Evolutionary conservation across 106 monocot species (phyloP).

Genomic region (Apostasia ramifera): DNA sequence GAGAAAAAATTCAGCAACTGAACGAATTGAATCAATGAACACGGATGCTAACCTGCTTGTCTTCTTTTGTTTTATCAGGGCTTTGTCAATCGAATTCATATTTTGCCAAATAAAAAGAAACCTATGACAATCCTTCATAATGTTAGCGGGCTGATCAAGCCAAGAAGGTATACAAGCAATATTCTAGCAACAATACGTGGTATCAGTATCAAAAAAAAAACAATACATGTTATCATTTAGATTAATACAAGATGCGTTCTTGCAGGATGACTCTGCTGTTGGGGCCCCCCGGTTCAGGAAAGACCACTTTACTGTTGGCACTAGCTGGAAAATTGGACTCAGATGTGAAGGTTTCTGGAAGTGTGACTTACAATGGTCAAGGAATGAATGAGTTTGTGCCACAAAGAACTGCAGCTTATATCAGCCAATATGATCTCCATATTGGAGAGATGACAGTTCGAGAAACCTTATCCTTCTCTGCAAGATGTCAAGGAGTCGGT

Average conservation of each 20-base stretch:
- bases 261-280: background rate
- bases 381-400: slow-evolving; percentile 6
- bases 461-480: slow-evolving; percentile 7
- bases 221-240: background rate
- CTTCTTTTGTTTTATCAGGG: slow-evolving; percentile 5
- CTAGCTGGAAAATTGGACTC: slow-evolving; percentile 2
- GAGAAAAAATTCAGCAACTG: background rate
- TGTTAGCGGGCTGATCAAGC: slow-evolving; percentile 28
- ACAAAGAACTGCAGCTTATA: slow-evolving; percentile 4
- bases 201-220: background rate
- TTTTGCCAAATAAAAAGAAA: slow-evolving; percentile 17
- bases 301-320: slow-evolving; percentile 2
- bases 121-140: slow-evolving; percentile 11
- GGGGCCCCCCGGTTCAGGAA: slow-evolving; percentile 1
- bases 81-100: slow-evolving; percentile 8
- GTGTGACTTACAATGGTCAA: slow-evolving; percentile 7
- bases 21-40: background rate
- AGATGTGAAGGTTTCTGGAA: slow-evolving; percentile 8
- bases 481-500: slow-evolving; percentile 11
- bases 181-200: background rate
- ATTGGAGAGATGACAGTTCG: slow-evolving; percentile 8
- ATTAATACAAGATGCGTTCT: background rate
- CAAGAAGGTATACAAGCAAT: slow-evolving; percentile 12
- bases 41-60: background rate
- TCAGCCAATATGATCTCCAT: slow-evolving; percentile 7